Percentiles rank a stretch among this genome's conserved stretches.
Evolutionary conservation across 2,329 filamentous ascomycete genomes (phyloP).

Genomic region (Fusarium sp.): DNA sequence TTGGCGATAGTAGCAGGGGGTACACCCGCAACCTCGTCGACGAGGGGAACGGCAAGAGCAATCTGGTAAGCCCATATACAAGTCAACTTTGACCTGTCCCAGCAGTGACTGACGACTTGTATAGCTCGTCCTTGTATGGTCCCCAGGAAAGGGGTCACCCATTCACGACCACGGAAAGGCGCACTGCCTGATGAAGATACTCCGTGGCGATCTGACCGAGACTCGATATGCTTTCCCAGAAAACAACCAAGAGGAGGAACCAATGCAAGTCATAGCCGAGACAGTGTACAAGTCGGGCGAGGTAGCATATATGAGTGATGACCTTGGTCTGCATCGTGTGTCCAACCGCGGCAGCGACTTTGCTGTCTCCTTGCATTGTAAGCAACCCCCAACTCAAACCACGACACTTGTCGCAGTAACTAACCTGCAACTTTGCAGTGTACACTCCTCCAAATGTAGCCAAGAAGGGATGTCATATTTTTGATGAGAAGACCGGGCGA

Average conservation of each 20-base stretch:
- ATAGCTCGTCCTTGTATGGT: slow-evolving; percentile 90
- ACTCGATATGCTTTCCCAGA: slow-evolving; percentile 82
- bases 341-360: slow-evolving; percentile 79
- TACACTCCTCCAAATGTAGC: slow-evolving; percentile 93
- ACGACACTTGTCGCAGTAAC: slow-evolving; percentile 49
- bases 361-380: slow-evolving; percentile 85
- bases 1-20: slow-evolving; percentile 74
- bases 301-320: slow-evolving; percentile 92
- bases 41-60: slow-evolving; percentile 84
- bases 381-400: slow-evolving; percentile 45
- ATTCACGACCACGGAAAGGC: slow-evolving; percentile 92
- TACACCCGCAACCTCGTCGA: slow-evolving; percentile 94
- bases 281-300: slow-evolving; percentile 76
- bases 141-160: slow-evolving; percentile 81
- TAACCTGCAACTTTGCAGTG: slow-evolving; percentile 59
- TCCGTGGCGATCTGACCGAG: slow-evolving; percentile 82
- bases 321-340: slow-evolving; percentile 86
- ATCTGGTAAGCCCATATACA: slow-evolving; percentile 64
- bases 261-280: slow-evolving; percentile 73
- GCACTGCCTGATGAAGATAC: slow-evolving; percentile 92
- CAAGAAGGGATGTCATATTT: slow-evolving; percentile 83
- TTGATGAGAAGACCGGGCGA: slow-evolving; percentile 80
- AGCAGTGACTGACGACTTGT: slow-evolving; percentile 32
- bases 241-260: slow-evolving; percentile 58
- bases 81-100: slow-evolving; percentile 17